Conservation (phyloP, 148 eudicot species). For the Cornus kousa region DNA sequence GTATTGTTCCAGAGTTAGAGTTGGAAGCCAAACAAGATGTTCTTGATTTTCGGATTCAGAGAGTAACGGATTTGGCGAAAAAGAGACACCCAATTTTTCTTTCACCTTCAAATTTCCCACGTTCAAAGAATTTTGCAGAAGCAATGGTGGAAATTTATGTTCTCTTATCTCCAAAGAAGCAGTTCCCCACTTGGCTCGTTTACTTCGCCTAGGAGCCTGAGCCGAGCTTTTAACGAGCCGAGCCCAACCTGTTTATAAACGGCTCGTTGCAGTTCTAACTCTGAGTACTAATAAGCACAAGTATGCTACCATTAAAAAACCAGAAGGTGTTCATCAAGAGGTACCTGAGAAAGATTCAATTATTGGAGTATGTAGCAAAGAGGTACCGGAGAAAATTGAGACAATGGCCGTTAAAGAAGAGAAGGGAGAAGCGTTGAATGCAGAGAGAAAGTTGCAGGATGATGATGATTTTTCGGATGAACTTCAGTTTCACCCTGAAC, state of each 20-base stretch:
- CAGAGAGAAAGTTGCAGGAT: background rate
- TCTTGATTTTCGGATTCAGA: background rate
- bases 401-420: slow-evolving; percentile 1
- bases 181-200: too few species aligned
- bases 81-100: slow-evolving; percentile 32
- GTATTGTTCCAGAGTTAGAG: background rate
- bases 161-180: slow-evolving; percentile 12
- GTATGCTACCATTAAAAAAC: too few species aligned
- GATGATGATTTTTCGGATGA: slow-evolving; percentile 12
- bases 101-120: slow-evolving; percentile 69
- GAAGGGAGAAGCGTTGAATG: background rate
- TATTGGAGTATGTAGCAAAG: background rate
- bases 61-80: slow-evolving; percentile 16
- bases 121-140: slow-evolving; percentile 56
- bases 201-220: too few species aligned
- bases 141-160: slow-evolving; percentile 17
- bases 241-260: too few species aligned
- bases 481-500: slow-evolving; percentile 11
- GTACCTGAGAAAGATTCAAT: slow-evolving; percentile 11
- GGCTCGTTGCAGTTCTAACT: too few species aligned
- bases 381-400: slow-evolving; percentile 12
- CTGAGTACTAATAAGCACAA: too few species aligned
- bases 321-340: slow-evolving; percentile 11
- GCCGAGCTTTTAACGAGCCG: too few species aligned
- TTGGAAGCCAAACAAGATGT: slow-evolving; percentile 12